Conservation (phyloP, 169 alveolate genomes). For the Amoebophrya sp. region DNA sequence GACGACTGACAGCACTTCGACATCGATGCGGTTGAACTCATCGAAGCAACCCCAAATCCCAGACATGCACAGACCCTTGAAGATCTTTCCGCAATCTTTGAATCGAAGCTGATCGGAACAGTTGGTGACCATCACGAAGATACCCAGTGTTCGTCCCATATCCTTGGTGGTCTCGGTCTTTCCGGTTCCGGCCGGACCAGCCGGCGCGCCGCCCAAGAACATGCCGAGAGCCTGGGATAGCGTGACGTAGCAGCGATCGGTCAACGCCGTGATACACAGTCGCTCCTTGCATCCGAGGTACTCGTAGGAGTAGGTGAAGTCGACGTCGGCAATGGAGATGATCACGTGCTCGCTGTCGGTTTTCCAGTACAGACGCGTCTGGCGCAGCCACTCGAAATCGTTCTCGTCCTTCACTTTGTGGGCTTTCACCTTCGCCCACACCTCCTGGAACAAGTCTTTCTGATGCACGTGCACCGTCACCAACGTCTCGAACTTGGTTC, state of each 20-base stretch:
- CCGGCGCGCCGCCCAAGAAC: slow-evolving; percentile 82
- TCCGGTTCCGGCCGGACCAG: slow-evolving; percentile 49
- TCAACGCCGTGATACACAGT: slow-evolving; percentile 86
- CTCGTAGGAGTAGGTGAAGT: slow-evolving; percentile 85
- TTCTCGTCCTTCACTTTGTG: slow-evolving; percentile 67
- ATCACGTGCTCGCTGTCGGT: slow-evolving; percentile 73
- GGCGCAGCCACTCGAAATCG: slow-evolving; percentile 90
- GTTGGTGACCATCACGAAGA: slow-evolving; percentile 89
- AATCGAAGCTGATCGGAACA: slow-evolving; percentile 89
- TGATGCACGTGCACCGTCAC: slow-evolving; percentile 92
- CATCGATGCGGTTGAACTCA: slow-evolving; percentile 93
- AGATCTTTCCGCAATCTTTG: slow-evolving; percentile 89
- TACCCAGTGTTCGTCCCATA: slow-evolving; percentile 84
- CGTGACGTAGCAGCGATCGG: slow-evolving; percentile 74
- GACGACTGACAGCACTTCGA: slow-evolving; percentile 91
- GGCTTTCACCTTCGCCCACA: slow-evolving; percentile 77
- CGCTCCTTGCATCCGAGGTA: slow-evolving; percentile 89
- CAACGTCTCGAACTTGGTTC: slow-evolving; percentile 87
- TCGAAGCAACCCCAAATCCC: slow-evolving; percentile 97
- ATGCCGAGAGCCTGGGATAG: slow-evolving; percentile 74
- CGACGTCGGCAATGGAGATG: slow-evolving; percentile 85
- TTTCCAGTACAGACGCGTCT: slow-evolving; percentile 82
- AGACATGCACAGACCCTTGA: slow-evolving; percentile 65
- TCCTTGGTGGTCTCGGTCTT: slow-evolving; percentile 83
- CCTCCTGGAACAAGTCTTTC: slow-evolving; percentile 86